Base-by-base conservation (phyloP, 306 rosid species). In the Sindora glabra region DNA sequence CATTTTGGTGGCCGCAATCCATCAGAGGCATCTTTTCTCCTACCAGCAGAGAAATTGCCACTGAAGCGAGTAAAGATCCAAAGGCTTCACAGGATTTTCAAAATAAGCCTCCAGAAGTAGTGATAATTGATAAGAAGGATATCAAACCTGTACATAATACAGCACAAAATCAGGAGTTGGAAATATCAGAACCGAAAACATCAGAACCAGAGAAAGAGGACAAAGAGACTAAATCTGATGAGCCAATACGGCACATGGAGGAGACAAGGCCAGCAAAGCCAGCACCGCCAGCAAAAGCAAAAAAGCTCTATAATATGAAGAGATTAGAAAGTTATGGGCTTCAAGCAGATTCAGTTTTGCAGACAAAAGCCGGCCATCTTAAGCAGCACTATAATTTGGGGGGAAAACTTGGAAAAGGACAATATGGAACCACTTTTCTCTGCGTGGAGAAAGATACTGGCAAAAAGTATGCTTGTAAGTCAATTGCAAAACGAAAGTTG, bases 401-500 rank as follows among this genome's bases (percentile, higher is more conserved):
- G 7, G 6, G 29, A 16, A 74, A 85, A 52, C 81, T 89, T 14
- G 96, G 95, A 15, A 70, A 74, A 17, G 96, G 96, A 4, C 89
- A 89, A 5, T 89, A 69, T 62, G 96, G 96, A 42, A 83, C 79
- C 9, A 81, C 85, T 56, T 81, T 67, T 10, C 75, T 74, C 13
- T 89, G 96, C 24, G 61, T 62, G 5, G 96, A 86, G 83, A 85
- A 74, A 64, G 52, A 71, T 10, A 89, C 77, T 0, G 86, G 95
- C 17, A 83, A 70, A 27, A 68, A 72, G 16, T 83, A 80, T 44
- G 96, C 95, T 3, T 89, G 96, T 79, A 89, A 89, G 72, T 83
- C 90, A 11, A 85, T 89, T 15, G 83, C 90, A 0, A 89, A 89
- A 61, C 74, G 72, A 44, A 89, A 79, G 27, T 45, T 89, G 71